These are phyloP conservation scores for Fremontodendron californicum DNA, from an alignment of 345 rosid genomes.

Conservation along the genomic window DNA sequence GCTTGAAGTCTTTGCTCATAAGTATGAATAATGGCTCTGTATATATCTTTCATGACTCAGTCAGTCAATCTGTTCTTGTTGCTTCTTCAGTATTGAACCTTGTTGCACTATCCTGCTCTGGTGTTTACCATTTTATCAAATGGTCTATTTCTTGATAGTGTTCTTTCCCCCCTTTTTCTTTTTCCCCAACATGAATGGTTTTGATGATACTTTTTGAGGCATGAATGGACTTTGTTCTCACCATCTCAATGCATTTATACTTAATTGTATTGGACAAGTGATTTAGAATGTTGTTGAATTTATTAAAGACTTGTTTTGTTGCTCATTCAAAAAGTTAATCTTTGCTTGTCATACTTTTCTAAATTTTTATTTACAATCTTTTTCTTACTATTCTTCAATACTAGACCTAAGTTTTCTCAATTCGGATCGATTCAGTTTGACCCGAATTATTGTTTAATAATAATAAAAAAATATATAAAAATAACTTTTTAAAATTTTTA, in stretches of 20 bases:
- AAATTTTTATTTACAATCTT: too few species aligned
- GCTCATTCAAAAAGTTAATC: neutral
- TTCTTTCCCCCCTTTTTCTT: neutral
- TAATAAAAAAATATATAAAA: too few species aligned
- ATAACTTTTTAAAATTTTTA: too few species aligned
- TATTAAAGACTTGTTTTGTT: neutral
- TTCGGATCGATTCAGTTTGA: too few species aligned
- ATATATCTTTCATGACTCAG: slow-evolving; percentile 24
- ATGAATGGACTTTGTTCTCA: neutral
- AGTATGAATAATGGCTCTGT: slow-evolving; percentile 27
- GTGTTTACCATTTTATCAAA: neutral
- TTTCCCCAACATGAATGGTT: neutral
- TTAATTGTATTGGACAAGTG: neutral
- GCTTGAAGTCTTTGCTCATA: slow-evolving; percentile 1
- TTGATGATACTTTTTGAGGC: neutral
- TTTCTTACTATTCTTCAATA: too few species aligned
- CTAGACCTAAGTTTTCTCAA: too few species aligned
- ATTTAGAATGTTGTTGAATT: too few species aligned
- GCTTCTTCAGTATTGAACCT: slow-evolving; percentile 16
- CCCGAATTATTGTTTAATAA: too few species aligned
- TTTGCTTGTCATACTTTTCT: neutral
- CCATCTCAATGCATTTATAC: neutral
- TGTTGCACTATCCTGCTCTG: slow-evolving; percentile 18
- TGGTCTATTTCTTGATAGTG: neutral
- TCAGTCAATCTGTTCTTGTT: slow-evolving; percentile 7